Percentiles rank a stretch among this genome's conserved stretches.
Evolutionary conservation across 495 filamentous ascomycete species (phyloP).

Genomic region (Penicillium turbatum): DNA sequence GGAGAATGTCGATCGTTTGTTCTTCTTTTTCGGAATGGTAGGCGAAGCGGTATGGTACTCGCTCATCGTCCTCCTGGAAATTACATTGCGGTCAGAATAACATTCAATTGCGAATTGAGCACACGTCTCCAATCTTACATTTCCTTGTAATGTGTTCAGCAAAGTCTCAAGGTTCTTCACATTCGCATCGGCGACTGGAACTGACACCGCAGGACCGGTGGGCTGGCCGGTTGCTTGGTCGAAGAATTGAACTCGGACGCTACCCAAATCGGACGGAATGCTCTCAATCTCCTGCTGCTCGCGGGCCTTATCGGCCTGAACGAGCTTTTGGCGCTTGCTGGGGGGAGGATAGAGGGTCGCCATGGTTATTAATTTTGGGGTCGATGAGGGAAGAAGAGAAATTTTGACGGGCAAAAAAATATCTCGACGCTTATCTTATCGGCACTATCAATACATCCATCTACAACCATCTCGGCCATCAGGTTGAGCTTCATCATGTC

Average conservation of each 20-base stretch:
- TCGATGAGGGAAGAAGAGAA: conserved; percentile 16
- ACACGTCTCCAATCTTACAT: conserved; percentile 50
- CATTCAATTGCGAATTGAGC: background rate
- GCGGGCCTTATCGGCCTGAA: conserved; percentile 63
- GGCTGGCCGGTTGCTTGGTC: conserved; percentile 72
- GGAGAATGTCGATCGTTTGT: conserved; percentile 54
- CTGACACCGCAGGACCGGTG: conserved; percentile 66
- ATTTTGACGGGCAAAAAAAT: conserved; percentile 18
- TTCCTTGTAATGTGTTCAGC: conserved; percentile 82
- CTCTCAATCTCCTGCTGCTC: conserved; percentile 73
- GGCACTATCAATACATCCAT: conserved; percentile 4
- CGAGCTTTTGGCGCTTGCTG: conserved; percentile 81
- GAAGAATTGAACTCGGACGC: conserved; percentile 79
- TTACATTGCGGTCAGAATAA: conserved; percentile 1
- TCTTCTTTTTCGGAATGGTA: conserved; percentile 56
- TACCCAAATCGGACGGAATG: conserved; percentile 68
- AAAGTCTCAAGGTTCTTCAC: conserved; percentile 87
- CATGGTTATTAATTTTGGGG: conserved; percentile 50
- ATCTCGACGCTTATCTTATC: conserved; percentile 12
- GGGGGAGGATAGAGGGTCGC: conserved; percentile 85
- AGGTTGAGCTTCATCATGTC: background rate
- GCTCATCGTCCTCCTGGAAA: conserved; percentile 64
- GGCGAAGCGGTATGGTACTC: conserved; percentile 84
- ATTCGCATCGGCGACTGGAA: conserved; percentile 80
- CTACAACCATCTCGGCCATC: background rate